Evolutionary conservation across 1,284 basidiomycete genomes (phyloP).

Genomic region (Tylopilus sp.): DNA sequence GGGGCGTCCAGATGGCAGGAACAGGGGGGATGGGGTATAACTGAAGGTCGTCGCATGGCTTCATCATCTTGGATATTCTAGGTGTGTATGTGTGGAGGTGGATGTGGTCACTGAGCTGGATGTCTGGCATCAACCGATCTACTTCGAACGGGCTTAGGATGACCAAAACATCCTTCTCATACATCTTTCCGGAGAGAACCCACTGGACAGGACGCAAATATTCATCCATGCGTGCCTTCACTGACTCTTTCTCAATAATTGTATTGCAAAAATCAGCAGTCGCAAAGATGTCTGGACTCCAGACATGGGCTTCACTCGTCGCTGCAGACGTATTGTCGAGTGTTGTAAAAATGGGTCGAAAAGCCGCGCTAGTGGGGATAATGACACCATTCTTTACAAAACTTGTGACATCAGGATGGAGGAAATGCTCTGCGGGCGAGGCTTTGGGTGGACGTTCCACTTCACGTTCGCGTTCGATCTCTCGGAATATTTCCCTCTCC

Average conservation of each 20-base stretch:
- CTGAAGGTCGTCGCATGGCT: constrained; percentile 49
- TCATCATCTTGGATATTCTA: constrained; percentile 45
- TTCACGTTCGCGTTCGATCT: constrained; percentile 52
- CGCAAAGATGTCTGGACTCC: constrained; percentile 28
- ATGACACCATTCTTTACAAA: constrained; percentile 34
- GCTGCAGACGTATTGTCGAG: constrained; percentile 8
- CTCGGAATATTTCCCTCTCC: constrained; percentile 56
- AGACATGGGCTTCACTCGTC: constrained; percentile 10
- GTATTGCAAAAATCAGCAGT: constrained; percentile 37
- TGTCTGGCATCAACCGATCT: constrained; percentile 49
- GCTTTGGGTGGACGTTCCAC: constrained; percentile 45
- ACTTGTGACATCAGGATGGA: constrained; percentile 23
- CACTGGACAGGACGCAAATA: constrained; percentile 55
- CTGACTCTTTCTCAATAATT: no score
- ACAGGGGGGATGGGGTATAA: constrained; percentile 46
- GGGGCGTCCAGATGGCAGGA: background rate
- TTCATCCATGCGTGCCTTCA: constrained; percentile 22
- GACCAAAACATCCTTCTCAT: constrained; percentile 35
- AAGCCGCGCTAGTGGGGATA: background rate
- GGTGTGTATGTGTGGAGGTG: constrained; percentile 56
- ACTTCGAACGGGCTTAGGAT: constrained; percentile 56
- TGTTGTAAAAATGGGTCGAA: constrained; percentile 12
- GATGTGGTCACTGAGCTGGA: constrained; percentile 45
- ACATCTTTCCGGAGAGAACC: constrained; percentile 43
- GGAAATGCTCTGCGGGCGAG: constrained; percentile 26